A percentile compares a stretch with the other conserved stretches of the same genome.
phyloP scores from a whole-genome alignment of 768 basidiomycete genomes.

The Tricholoma bakamatsutake region DNA sequence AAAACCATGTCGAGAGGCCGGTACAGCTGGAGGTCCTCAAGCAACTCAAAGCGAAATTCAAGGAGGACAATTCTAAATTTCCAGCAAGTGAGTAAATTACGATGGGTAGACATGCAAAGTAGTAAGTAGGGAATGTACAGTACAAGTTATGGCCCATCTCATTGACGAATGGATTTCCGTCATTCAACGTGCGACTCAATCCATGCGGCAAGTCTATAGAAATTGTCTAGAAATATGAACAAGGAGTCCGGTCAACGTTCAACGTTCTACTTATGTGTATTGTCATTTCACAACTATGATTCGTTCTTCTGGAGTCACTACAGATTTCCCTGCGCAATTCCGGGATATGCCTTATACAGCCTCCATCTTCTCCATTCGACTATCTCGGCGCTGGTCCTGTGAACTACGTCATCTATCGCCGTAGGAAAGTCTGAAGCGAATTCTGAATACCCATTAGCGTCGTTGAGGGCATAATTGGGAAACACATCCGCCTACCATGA shows the following conservation, averaged over 20 bases:
- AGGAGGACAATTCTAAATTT: no score
- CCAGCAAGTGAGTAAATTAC: no score
- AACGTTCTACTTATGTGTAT: no score
- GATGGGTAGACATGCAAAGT: no score
- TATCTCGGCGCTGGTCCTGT: constrained; percentile 12
- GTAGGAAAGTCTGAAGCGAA: constrained; percentile 9
- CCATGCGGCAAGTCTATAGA: no score
- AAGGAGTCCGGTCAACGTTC: no score
- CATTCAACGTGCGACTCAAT: no score
- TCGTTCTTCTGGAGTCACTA: not conserved
- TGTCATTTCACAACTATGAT: not conserved
- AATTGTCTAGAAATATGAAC: no score
- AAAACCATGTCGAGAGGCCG: not conserved
- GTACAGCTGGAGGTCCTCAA: not conserved
- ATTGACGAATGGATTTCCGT: no score
- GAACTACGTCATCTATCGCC: constrained; percentile 11
- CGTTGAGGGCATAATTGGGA: not conserved
- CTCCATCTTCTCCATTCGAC: constrained; percentile 33
- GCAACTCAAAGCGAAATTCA: not conserved
- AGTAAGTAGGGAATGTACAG: no score
- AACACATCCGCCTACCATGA: constrained; percentile 28
- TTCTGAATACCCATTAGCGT: constrained; percentile 9
- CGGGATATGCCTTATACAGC: constrained; percentile 43
- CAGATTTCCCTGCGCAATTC: constrained; percentile 34
- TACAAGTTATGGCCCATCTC: no score